phyloP scores from a whole-genome alignment of 2,329 filamentous ascomycete genomes.

The Onygena corvina region DNA sequence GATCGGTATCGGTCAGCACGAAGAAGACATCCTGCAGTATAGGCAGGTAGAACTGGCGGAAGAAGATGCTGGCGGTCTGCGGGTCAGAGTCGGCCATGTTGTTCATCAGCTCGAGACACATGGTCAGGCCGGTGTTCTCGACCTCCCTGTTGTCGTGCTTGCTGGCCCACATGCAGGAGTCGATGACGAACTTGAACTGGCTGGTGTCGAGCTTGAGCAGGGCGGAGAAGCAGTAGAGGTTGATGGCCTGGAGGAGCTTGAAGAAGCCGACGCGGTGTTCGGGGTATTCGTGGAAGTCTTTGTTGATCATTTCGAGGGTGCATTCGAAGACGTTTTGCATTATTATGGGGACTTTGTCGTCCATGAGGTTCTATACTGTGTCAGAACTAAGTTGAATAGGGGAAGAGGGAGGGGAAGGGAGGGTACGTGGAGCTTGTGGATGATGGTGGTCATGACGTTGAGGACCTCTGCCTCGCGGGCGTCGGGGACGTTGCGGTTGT shows the following conservation, averaged over 20 bases:
- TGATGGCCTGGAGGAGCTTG: slow-evolving; percentile 90
- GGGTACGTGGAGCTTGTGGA: slow-evolving; percentile 84
- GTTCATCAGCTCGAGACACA: slow-evolving; percentile 94
- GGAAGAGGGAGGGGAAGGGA: slow-evolving; percentile 24
- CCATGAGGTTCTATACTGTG: slow-evolving; percentile 92
- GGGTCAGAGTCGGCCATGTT: slow-evolving; percentile 91
- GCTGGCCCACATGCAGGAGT: slow-evolving; percentile 99
- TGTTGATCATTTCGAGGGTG: slow-evolving; percentile 99
- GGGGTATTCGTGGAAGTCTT: slow-evolving; percentile 97
- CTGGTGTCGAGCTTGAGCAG: slow-evolving; percentile 86
- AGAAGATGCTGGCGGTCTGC: slow-evolving; percentile 83
- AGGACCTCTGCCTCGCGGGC: slow-evolving; percentile 93
- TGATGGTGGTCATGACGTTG: slow-evolving; percentile 95
- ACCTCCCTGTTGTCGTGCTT: slow-evolving; percentile 99
- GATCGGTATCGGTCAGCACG: slow-evolving; percentile 90
- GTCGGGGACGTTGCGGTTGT: slow-evolving; percentile 91
- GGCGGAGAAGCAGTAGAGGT: slow-evolving; percentile 91
- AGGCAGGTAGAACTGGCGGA: slow-evolving; percentile 91
- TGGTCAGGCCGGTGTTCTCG: slow-evolving; percentile 88
- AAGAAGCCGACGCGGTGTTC: slow-evolving; percentile 99
- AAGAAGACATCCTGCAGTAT: slow-evolving; percentile 98
- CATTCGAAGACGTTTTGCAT: slow-evolving; percentile 99
- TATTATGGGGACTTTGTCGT: slow-evolving; percentile 91
- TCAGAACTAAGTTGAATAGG: too few relatives aligned
- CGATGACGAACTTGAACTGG: slow-evolving; percentile 98